Evolutionary conservation across 345 rosid genomes (phyloP).

Genomic region (Carallia brachiata): DNA sequence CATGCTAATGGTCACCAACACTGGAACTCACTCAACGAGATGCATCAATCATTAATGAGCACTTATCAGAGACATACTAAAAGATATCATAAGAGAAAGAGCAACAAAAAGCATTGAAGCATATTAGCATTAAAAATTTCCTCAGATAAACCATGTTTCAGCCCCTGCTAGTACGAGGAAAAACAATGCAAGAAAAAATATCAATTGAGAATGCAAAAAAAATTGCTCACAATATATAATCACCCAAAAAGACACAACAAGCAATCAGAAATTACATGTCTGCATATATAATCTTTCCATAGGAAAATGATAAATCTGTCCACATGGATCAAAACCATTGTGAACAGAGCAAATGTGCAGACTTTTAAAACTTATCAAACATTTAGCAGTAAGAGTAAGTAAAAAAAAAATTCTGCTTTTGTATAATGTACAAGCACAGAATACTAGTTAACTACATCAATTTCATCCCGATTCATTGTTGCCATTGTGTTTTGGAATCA

Average conservation of each 20-base stretch:
- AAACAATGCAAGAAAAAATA: background rate
- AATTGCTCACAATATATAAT: background rate
- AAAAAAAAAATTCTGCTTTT: too few species aligned
- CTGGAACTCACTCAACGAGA: background rate
- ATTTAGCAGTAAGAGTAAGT: too few species aligned
- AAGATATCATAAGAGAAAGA: background rate
- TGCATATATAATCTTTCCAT: background rate
- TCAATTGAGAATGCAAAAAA: background rate
- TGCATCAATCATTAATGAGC: background rate
- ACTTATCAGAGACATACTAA: background rate
- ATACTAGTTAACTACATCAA: background rate
- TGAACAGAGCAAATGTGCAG: too few species aligned
- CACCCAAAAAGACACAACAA: background rate
- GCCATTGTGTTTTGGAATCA: background rate
- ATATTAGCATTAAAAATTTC: background rate
- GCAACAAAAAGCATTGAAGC: background rate
- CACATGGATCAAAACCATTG: too few species aligned
- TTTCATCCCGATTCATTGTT: background rate
- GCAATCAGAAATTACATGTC: background rate
- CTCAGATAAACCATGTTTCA: background rate
- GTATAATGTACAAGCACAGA: too few species aligned
- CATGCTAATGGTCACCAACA: conserved; percentile 8
- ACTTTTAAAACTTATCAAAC: too few species aligned
- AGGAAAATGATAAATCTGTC: too few species aligned
- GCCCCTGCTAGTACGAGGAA: too few species aligned